Percentiles rank a stretch among this genome's conserved stretches.
Evolutionary conservation across 768 basidiomycete genomes (phyloP).

Genomic region (Pisolithus tinctorius): DNA sequence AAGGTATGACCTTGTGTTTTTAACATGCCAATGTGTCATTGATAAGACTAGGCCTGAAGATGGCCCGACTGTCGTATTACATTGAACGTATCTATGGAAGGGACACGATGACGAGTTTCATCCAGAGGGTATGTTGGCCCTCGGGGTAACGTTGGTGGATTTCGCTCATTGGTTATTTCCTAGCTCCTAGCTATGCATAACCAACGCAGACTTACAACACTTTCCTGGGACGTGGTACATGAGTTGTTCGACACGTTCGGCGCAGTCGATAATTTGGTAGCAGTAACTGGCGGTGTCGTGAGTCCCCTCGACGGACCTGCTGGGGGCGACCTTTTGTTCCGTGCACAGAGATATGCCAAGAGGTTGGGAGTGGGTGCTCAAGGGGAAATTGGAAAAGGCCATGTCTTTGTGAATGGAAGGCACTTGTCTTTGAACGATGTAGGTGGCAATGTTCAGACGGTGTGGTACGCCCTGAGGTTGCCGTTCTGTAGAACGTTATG

Average conservation of each 20-base stretch:
- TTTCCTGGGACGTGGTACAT: slow-evolving; percentile 40
- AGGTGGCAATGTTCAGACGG: slow-evolving; percentile 18
- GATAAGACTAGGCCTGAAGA: slow-evolving; percentile 42
- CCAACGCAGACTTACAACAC: slow-evolving; percentile 23
- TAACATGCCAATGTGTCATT: neutral
- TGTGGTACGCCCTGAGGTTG: neutral
- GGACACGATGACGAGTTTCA: slow-evolving; percentile 53
- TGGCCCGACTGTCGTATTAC: slow-evolving; percentile 71
- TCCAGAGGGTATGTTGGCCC: slow-evolving; percentile 39
- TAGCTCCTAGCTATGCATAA: slow-evolving; percentile 35
- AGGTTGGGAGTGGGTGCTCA: slow-evolving; percentile 47
- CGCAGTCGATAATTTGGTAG: slow-evolving; percentile 32
- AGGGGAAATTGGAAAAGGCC: slow-evolving; percentile 40
- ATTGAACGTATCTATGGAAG: slow-evolving; percentile 57
- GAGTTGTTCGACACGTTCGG: slow-evolving; percentile 34
- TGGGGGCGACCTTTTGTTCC: slow-evolving; percentile 32
- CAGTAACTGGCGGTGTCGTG: slow-evolving; percentile 27
- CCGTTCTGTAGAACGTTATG: slow-evolving; percentile 12
- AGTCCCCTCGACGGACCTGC: slow-evolving; percentile 21
- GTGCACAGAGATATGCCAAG: slow-evolving; percentile 45
- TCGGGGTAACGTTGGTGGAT: neutral
- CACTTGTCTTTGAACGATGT: slow-evolving; percentile 64
- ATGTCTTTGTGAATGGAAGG: slow-evolving; percentile 88
- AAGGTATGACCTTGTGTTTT: slow-evolving; percentile 22
- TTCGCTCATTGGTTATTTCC: neutral